A percentile compares a stretch with the other conserved stretches of the same genome.
These are phyloP conservation scores for Saccharomycopsis hybrid DNA, from an alignment of 1,139 yeast species.

Conservation along the genomic window DNA sequence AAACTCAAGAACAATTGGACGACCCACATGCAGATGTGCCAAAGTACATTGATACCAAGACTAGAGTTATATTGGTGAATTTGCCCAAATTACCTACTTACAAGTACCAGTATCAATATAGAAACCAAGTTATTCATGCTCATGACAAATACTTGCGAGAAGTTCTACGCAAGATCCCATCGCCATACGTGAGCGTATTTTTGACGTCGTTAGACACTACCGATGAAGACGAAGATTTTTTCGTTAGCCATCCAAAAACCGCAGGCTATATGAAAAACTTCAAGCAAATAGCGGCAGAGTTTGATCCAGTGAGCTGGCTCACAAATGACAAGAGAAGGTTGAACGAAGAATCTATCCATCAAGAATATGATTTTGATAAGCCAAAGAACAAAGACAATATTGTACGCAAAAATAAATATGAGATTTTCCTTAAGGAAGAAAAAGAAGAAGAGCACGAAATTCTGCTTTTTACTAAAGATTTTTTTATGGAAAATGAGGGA, in stretches of 20 bases:
- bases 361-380: constrained; percentile 22
- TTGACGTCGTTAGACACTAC: constrained; percentile 33
- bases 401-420: constrained; percentile 16
- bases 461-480: constrained; percentile 11
- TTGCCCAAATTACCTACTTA: constrained; percentile 42
- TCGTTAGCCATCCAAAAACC: constrained; percentile 30
- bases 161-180: constrained; percentile 55
- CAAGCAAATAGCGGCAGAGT: constrained; percentile 30
- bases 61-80: constrained; percentile 51
- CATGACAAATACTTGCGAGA: constrained; percentile 48
- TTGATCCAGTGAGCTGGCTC: constrained; percentile 16
- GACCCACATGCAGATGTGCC: constrained; percentile 32
- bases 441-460: constrained; percentile 18
- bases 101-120: constrained; percentile 26
- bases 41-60: constrained; percentile 52
- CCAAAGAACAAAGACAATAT: constrained; percentile 24
- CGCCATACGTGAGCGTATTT: constrained; percentile 54
- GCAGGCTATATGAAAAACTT: constrained; percentile 32
- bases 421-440: constrained; percentile 12
- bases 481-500: constrained; percentile 24
- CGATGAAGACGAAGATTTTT: constrained; percentile 11
- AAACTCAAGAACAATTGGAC: constrained; percentile 37
- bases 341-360: constrained; percentile 27
- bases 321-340: constrained; percentile 28
- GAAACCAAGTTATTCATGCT: constrained; percentile 31